Evolutionary conservation across 139 green algal genomes (phyloP).

Genomic region (Edaphochlamys debaryana): DNA sequence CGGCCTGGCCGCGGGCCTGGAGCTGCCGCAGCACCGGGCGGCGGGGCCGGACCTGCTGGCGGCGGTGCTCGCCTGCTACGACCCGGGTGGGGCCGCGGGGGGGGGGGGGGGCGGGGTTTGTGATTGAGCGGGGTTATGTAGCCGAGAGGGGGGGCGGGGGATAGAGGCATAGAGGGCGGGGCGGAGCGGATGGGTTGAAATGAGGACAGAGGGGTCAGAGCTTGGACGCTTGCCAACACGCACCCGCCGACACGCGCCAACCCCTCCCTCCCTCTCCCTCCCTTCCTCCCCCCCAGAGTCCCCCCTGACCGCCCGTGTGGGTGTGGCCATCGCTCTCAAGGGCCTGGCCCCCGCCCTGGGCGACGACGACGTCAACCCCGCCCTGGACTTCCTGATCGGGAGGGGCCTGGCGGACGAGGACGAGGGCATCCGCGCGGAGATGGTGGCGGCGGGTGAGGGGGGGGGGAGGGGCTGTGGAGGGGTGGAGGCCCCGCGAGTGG

Average conservation of each 20-base stretch:
- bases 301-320: conserved; percentile 48
- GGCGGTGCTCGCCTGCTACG: conserved; percentile 43
- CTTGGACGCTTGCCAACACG: too few relatives aligned
- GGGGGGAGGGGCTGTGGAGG: too few relatives aligned
- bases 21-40: conserved; percentile 36
- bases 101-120: neutral
- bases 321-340: conserved; percentile 73
- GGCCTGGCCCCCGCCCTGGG: conserved; percentile 63
- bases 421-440: conserved; percentile 53
- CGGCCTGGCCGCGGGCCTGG: conserved; percentile 54
- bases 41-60: conserved; percentile 46
- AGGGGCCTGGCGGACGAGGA: conserved; percentile 81
- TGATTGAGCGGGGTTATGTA: too few relatives aligned
- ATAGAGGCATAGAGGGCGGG: too few relatives aligned
- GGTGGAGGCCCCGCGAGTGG: neutral
- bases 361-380: conserved; percentile 59
- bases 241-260: too few relatives aligned
- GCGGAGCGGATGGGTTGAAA: too few relatives aligned
- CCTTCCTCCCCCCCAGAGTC: neutral
- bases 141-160: neutral
- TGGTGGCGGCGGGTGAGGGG: conserved; percentile 63
- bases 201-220: neutral
- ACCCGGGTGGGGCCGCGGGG: neutral
- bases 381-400: conserved; percentile 88
- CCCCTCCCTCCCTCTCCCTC: neutral